Evolutionary conservation across 768 basidiomycete species (phyloP).

Genomic region (Polyporus arcularius): DNA sequence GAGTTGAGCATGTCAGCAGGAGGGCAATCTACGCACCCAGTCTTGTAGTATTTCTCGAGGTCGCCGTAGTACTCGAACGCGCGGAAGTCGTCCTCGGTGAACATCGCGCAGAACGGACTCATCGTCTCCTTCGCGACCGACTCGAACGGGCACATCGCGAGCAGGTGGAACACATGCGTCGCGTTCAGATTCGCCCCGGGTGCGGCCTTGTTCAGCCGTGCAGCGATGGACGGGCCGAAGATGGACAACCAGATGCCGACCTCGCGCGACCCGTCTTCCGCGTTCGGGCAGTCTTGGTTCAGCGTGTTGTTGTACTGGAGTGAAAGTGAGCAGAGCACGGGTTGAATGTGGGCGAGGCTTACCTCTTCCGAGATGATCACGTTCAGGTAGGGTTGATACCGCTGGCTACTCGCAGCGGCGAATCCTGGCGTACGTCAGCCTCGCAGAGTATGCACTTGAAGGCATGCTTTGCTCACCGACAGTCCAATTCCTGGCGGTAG

Average conservation of each 20-base stretch:
- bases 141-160: conserved; percentile 81
- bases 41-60: conserved; percentile 76
- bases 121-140: conserved; percentile 51
- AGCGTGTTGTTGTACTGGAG: conserved; percentile 60
- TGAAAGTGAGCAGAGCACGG: not conserved
- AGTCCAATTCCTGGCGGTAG: conserved; percentile 71
- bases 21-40: conserved; percentile 50
- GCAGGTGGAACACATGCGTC: conserved; percentile 57
- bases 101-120: conserved; percentile 77
- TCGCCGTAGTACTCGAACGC: conserved; percentile 72
- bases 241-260: conserved; percentile 54
- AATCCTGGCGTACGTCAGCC: conserved; percentile 50
- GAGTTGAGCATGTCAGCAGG: not conserved
- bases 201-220: conserved; percentile 59
- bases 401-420: conserved; percentile 47
- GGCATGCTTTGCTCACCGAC: conserved; percentile 42
- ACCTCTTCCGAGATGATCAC: conserved; percentile 62
- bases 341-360: conserved; percentile 16
- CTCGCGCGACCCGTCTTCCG: conserved; percentile 46
- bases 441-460: not conserved
- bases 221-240: conserved; percentile 57
- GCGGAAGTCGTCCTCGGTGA: conserved; percentile 60
- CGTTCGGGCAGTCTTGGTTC: conserved; percentile 56
- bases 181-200: conserved; percentile 61
- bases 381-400: conserved; percentile 49